Evolutionary conservation across 176 grass and related monocot species (phyloP).

Genomic region (Hordeum marinum): DNA sequence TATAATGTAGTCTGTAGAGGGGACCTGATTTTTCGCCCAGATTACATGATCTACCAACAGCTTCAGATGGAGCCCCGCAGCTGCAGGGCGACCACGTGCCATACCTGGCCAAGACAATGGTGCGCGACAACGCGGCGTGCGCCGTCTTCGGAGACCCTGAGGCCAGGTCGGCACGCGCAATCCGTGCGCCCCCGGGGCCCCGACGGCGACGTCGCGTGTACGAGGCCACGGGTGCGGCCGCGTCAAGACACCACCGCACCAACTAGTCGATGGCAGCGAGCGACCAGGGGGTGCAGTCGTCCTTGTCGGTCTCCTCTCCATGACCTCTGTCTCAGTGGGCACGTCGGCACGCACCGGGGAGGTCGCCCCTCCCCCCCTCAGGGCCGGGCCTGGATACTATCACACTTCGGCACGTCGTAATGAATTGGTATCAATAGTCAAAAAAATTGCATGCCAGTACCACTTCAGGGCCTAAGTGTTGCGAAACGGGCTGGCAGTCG

Average conservation of each 20-base stretch:
- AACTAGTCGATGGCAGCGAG: not conserved
- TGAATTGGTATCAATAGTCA: too few relatives aligned
- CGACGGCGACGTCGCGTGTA: not conserved
- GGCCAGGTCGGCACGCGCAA: not conserved
- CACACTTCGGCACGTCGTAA: too few relatives aligned
- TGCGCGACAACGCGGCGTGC: too few relatives aligned
- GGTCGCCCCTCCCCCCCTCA: too few relatives aligned
- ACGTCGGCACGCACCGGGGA: constrained; percentile 19
- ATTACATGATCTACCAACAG: not conserved
- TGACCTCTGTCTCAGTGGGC: not conserved
- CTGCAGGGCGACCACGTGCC: not conserved
- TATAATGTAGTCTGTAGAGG: not conserved
- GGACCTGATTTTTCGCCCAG: not conserved
- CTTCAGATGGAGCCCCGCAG: not conserved
- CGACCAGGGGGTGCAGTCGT: not conserved
- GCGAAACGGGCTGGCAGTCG: too few relatives aligned
- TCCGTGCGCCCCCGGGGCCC: not conserved
- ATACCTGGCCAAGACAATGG: not conserved
- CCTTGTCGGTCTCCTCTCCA: not conserved
- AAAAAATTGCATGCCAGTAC: too few relatives aligned
- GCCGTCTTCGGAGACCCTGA: not conserved
- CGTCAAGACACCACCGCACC: not conserved
- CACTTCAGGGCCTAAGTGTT: too few relatives aligned
- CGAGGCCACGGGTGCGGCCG: not conserved
- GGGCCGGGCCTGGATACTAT: too few relatives aligned